Base-by-base conservation (phyloP, 2,329 filamentous ascomycete species). In the Pseudophaeomoniella oleicola region DNA sequence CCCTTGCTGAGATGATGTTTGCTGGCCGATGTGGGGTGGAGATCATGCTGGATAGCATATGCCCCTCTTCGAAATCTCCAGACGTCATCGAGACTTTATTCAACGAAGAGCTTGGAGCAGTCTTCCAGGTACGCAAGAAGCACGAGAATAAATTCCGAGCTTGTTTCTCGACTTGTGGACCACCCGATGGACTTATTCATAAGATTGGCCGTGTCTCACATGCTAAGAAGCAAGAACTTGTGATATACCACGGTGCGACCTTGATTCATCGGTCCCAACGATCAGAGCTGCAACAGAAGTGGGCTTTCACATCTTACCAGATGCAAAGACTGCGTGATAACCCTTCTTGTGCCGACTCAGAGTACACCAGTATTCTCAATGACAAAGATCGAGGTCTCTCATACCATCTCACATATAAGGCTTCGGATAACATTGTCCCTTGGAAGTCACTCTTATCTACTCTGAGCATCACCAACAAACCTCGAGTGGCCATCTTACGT, bases 1-100 rank as follows among this genome's bases (percentile, higher is more conserved):
- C 88, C 4, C 63, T 96, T 19, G 83, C 78, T 2, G 90, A 98
- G 61, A 96, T 96, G 90, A 92, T 93, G 75, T 96, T 96, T 55
- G 88, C 90, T 19, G 90, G 90, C 17, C 81, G 87, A 38, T 92
- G 83, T 50, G 90, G 88, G 42, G 71, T 85, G 18, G 82, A 92
- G 47, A 67, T 96, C 41, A 81, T 83, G 67, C 66, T 94, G 39
- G 87, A 94, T 53, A 66, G 86, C 29, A 62, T 66, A 32, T 64
- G 58, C 43, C 62, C 71, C 17, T 75, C 73, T 41, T 75, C 73
- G 16, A 67, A 77, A 31, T 69, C 70, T 6, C 63, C 73, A 32
- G 67, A 76, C 50, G 59, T 92, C 13, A 63, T 94, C 5, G 75
- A 85, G 38, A 72, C 81, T 0, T 71, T 98, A 14, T 96, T 98